These are phyloP conservation scores for Colletotrichum sp. DNA, from an alignment of 2,329 filamentous ascomycete species.

Conservation along the genomic window DNA sequence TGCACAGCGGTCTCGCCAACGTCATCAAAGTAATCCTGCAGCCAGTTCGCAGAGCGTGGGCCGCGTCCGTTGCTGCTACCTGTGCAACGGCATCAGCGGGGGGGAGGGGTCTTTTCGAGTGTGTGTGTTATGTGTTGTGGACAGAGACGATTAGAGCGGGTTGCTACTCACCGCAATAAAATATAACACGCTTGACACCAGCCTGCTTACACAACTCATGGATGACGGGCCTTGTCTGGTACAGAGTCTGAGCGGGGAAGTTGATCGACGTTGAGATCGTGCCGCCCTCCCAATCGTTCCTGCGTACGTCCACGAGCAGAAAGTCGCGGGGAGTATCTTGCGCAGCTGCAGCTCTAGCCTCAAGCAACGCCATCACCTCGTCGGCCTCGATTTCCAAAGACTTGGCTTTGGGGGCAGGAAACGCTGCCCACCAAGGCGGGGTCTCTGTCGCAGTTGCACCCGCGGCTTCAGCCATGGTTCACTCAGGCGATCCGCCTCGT, in stretches of 20 bases:
- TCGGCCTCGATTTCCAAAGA: constrained; percentile 41
- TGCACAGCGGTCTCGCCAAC: constrained; percentile 47
- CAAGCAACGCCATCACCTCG: constrained; percentile 45
- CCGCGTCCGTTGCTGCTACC: constrained; percentile 58
- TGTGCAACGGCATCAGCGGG: constrained; percentile 26
- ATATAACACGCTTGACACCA: constrained; percentile 53
- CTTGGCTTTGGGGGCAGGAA: constrained; percentile 47
- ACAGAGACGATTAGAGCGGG: background rate
- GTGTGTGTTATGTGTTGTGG: background rate
- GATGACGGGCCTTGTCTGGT: constrained; percentile 51
- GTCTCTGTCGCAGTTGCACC: background rate
- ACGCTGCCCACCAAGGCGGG: constrained; percentile 43
- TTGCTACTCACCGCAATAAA: constrained; percentile 55
- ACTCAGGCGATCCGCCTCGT: background rate
- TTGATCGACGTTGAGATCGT: constrained; percentile 65
- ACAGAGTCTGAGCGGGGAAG: constrained; percentile 60
- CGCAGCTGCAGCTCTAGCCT: constrained; percentile 35
- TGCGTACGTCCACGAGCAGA: constrained; percentile 58
- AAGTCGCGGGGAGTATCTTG: constrained; percentile 37
- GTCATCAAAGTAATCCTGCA: constrained; percentile 59
- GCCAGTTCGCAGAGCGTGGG: constrained; percentile 58
- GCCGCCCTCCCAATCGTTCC: constrained; percentile 62
- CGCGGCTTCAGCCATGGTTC: constrained; percentile 6
- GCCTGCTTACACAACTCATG: constrained; percentile 57
- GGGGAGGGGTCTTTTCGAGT: background rate